Conservation (phyloP, 2,329 filamentous ascomycete species). For the Alternaria sp. region DNA sequence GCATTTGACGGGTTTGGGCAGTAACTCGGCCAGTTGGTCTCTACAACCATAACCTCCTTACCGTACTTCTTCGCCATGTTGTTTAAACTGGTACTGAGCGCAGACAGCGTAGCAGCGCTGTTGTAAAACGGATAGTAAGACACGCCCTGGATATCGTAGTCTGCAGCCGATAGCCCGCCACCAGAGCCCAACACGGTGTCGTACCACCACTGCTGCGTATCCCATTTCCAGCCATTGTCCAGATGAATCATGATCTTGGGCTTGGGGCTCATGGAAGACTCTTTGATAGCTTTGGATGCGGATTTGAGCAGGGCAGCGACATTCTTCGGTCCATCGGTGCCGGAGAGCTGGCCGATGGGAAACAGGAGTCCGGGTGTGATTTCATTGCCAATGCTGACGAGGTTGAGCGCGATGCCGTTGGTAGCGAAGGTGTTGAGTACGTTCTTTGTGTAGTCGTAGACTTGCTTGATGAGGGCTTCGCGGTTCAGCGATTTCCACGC, state of each 20-base stretch:
- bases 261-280: slow-evolving; percentile 62
- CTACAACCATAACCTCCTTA: slow-evolving; percentile 72
- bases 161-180: slow-evolving; percentile 58
- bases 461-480: slow-evolving; percentile 63
- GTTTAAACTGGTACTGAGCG: slow-evolving; percentile 61
- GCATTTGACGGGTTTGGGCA: slow-evolving; percentile 64
- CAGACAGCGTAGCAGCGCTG: slow-evolving; percentile 62
- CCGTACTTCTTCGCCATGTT: slow-evolving; percentile 67
- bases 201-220: slow-evolving; percentile 70
- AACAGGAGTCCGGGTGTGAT: slow-evolving; percentile 72
- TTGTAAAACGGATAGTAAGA: slow-evolving; percentile 78
- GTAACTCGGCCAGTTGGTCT: slow-evolving; percentile 72
- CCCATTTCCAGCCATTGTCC: slow-evolving; percentile 77
- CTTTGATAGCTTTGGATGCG: slow-evolving; percentile 68
- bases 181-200: slow-evolving; percentile 53
- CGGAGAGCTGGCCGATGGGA: slow-evolving; percentile 64
- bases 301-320: slow-evolving; percentile 69
- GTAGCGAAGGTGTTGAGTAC: slow-evolving; percentile 67
- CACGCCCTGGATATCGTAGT: slow-evolving; percentile 75
- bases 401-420: slow-evolving; percentile 62
- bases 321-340: slow-evolving; percentile 58
- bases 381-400: slow-evolving; percentile 77
- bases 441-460: slow-evolving; percentile 73
- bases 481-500: slow-evolving; percentile 67
- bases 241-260: slow-evolving; percentile 77